Evolutionary conservation across 2,329 filamentous ascomycete species (phyloP).

Genomic region (Arthrobotrys megalospora): DNA sequence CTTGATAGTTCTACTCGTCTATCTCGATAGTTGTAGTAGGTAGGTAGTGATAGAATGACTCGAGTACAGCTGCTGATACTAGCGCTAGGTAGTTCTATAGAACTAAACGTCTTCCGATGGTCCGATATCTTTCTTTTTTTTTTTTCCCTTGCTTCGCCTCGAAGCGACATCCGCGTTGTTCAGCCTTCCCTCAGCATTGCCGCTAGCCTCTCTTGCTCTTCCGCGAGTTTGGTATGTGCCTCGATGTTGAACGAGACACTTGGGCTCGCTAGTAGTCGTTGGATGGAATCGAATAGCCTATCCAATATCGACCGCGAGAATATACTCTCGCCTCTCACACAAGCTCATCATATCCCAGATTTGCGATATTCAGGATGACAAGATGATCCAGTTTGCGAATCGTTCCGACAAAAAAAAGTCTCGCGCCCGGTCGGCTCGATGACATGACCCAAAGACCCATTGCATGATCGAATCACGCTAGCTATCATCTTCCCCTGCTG

Average conservation of each 20-base stretch:
- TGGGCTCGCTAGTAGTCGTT: constrained; percentile 24
- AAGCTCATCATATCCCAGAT: constrained; percentile 12
- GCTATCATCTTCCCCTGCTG: constrained; percentile 23
- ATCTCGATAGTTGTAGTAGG: constrained; percentile 62
- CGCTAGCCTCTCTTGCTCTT: constrained; percentile 38
- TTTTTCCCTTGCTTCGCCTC: constrained; percentile 44
- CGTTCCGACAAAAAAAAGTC: constrained; percentile 17
- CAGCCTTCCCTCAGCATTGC: constrained; percentile 31
- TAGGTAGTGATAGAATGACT: constrained; percentile 62
- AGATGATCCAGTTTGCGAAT: constrained; percentile 36
- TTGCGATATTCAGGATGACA: constrained; percentile 29
- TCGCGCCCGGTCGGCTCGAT: constrained; percentile 30
- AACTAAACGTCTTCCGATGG: constrained; percentile 61
- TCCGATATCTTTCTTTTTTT: constrained; percentile 52
- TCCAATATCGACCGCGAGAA: constrained; percentile 43
- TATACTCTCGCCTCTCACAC: constrained; percentile 8
- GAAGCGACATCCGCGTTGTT: constrained; percentile 29
- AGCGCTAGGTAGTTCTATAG: constrained; percentile 62
- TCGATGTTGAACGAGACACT: constrained; percentile 57
- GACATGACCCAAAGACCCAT: constrained; percentile 13
- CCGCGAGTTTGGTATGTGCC: constrained; percentile 29
- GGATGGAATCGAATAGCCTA: constrained; percentile 19
- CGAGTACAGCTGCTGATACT: constrained; percentile 62
- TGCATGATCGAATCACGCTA: constrained; percentile 27
- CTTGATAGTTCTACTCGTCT: constrained; percentile 62